Evolutionary conservation across 169 alveolate genomes (phyloP).

Genomic region (Plasmodium vivax): DNA sequence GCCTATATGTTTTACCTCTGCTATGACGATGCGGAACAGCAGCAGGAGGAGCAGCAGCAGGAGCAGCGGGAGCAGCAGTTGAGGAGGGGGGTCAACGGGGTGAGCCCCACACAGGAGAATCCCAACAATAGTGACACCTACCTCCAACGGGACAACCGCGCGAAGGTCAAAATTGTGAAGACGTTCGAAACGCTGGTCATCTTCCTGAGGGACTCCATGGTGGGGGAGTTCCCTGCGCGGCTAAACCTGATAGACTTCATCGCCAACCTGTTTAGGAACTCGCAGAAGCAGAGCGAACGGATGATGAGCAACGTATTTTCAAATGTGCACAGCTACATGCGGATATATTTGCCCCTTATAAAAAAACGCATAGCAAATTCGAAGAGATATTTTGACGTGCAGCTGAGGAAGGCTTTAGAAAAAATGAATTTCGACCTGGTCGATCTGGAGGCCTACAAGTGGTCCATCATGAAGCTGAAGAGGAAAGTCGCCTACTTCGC

Average conservation of each 20-base stretch:
- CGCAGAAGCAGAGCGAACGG: constrained; percentile 24
- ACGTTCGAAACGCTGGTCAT: constrained; percentile 61
- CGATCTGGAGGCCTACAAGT: constrained; percentile 54
- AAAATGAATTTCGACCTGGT: constrained; percentile 51
- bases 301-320: constrained; percentile 68
- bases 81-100: neutral
- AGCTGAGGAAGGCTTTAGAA: constrained; percentile 43
- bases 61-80: neutral
- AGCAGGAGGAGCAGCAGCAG: too few species aligned
- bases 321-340: constrained; percentile 70
- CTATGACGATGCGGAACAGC: constrained; percentile 22
- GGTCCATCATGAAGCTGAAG: constrained; percentile 41
- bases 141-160: neutral
- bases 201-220: constrained; percentile 60
- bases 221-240: constrained; percentile 60
- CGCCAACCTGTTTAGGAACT: constrained; percentile 21
- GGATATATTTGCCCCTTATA: constrained; percentile 53
- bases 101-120: neutral
- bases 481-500: constrained; percentile 43
- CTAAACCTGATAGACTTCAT: constrained; percentile 36
- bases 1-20: constrained; percentile 68
- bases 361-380: constrained; percentile 34
- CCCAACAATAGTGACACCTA: neutral
- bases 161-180: constrained; percentile 40
- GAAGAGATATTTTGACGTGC: constrained; percentile 59